Evolutionary conservation across 192 early-diverging fungal species (phyloP).

Genomic region (Ambispora gerdemannii): DNA sequence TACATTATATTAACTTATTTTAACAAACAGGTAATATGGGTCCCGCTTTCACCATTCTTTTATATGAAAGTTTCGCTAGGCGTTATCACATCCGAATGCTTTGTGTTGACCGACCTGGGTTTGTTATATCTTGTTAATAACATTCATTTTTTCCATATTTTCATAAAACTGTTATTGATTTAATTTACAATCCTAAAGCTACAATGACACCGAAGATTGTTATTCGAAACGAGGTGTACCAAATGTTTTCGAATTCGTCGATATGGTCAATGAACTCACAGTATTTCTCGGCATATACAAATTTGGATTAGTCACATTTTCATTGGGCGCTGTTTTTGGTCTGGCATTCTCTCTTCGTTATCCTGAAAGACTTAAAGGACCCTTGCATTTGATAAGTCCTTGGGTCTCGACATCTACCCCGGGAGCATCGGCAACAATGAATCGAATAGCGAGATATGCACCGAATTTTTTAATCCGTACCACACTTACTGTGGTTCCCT

Average conservation of each 20-base stretch:
- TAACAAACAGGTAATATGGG: slow-evolving; percentile 27
- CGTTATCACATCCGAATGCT: slow-evolving; percentile 15
- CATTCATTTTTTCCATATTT: background rate
- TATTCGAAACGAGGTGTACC: slow-evolving; percentile 22
- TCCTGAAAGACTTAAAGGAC: slow-evolving; percentile 22
- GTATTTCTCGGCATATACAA: slow-evolving; percentile 15
- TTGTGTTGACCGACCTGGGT: slow-evolving; percentile 23
- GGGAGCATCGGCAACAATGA: background rate
- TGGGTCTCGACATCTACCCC: slow-evolving; percentile 28
- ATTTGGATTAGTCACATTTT: slow-evolving; percentile 27
- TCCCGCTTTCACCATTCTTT: slow-evolving; percentile 20
- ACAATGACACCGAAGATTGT: slow-evolving; percentile 18
- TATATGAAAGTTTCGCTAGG: slow-evolving; percentile 23
- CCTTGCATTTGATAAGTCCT: slow-evolving; percentile 23
- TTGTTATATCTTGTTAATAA: background rate
- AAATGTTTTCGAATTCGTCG: slow-evolving; percentile 26
- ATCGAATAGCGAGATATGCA: slow-evolving; percentile 17
- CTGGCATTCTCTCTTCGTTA: slow-evolving; percentile 25
- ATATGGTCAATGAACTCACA: slow-evolving; percentile 25
- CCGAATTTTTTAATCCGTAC: slow-evolving; percentile 30
- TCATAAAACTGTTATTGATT: background rate
- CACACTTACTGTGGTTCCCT: slow-evolving; percentile 7
- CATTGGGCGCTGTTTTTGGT: slow-evolving; percentile 26
- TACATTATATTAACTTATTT: background rate
- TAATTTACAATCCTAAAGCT: background rate